Conservation (phyloP, 176 grass and related monocot genomes). For the Guadua angustifolia region DNA sequence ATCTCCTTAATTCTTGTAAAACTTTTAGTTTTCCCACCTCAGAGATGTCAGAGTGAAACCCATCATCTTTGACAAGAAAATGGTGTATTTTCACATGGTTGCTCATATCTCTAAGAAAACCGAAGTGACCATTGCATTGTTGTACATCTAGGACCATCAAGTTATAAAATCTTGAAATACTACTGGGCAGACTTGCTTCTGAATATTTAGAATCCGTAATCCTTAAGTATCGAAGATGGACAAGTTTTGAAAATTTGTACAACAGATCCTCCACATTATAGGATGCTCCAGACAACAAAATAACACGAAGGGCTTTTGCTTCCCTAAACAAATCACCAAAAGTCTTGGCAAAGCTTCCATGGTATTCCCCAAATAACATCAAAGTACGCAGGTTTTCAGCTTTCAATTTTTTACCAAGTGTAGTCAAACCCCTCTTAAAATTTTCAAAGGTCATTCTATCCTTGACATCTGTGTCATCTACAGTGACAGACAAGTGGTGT, state of each 20-base stretch:
- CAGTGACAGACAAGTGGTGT: constrained; percentile 38
- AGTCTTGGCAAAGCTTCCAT: background rate
- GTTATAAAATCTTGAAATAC: constrained; percentile 23
- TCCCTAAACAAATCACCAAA: background rate
- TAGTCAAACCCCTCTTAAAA: background rate
- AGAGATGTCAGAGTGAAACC: background rate
- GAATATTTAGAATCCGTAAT: background rate
- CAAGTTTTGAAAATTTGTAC: background rate
- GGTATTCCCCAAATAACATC: constrained; percentile 10
- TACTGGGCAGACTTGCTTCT: too few species aligned
- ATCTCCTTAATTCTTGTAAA: background rate
- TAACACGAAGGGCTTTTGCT: background rate
- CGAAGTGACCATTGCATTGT: accelerated
- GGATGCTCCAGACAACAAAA: background rate
- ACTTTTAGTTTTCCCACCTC: background rate
- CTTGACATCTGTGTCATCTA: background rate
- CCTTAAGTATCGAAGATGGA: constrained; percentile 25
- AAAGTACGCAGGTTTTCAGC: background rate
- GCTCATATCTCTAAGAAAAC: background rate
- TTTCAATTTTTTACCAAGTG: background rate
- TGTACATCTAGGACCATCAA: background rate
- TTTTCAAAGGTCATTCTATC: background rate
- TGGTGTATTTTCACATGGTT: background rate
- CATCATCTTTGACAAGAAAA: background rate
- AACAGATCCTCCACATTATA: background rate